Base-by-base conservation (phyloP, 2,329 filamentous ascomycete genomes). In the Mycosphaerella arachidis region DNA sequence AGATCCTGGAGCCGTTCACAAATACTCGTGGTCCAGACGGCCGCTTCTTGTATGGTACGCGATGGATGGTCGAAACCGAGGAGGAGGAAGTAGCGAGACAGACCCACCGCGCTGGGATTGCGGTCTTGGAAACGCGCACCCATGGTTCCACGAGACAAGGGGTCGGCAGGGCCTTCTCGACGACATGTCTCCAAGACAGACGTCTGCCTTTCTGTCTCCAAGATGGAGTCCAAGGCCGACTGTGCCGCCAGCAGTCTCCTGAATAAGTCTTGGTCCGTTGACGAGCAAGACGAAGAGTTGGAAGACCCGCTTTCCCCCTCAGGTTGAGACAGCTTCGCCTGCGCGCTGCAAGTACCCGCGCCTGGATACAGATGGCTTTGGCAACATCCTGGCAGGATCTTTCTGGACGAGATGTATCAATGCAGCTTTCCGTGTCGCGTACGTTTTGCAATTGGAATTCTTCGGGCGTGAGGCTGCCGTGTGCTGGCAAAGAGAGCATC, bases 321-420 rank as follows among this genome's bases (percentile, higher is more conserved):
- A 13, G 13, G 40, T 43, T 43, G 40, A 43, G 40, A 43, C 40
- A 43, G 13, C 40, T 43, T 43, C 40, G 40, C 40, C 40, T 43
- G 18, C 40, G 40, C 40, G 51, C 51, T 53, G 51, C 51, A 37
- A 53, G 31, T 37, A 53, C 51, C 51, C 51, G 51, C 51, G 51
- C 31, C 31, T 53, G 30, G 31, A 53, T 24, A 53, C 16, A 53
- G 51, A 43, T 43, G 51, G n/a, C 31, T 12, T 18, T 40, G 51
- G 24, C 8, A 24, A 37, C 51, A 40, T 40, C 31, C 51, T 40
- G 31, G 51, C 30, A 8, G 8, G 24, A 53, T 12, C 7, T 27
- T 12, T 40, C 20, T 37, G n/a, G 37, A 33, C 37, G 37, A 37
- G 33, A 53, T 27, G 10, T 10, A 12, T 20, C 51, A n/a, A 35